Evolutionary conservation across 1,284 basidiomycete genomes (phyloP).

Genomic region (Baeospora myosura): DNA sequence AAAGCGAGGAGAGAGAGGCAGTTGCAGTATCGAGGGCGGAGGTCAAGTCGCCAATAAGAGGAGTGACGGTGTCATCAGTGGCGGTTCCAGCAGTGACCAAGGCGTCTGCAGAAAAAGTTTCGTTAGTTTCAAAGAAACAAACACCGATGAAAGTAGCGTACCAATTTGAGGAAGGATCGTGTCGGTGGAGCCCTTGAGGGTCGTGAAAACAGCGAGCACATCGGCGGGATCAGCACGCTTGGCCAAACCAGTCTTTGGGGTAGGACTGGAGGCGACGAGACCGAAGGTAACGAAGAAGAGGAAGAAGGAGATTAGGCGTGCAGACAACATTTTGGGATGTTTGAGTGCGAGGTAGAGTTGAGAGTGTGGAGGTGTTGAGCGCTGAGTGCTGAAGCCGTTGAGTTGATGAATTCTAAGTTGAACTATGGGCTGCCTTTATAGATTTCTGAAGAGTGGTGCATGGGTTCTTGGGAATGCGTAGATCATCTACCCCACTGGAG

Average conservation of each 20-base stretch:
- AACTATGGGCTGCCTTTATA: too few species aligned
- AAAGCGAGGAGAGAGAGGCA: constrained; percentile 16
- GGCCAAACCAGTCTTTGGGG: background rate
- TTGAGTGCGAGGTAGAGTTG: too few species aligned
- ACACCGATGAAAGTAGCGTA: constrained; percentile 1
- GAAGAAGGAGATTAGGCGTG: background rate
- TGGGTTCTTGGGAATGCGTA: too few species aligned
- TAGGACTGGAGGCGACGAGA: constrained; percentile 8
- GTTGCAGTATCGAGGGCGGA: constrained; percentile 19
- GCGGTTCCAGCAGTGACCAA: constrained; percentile 16
- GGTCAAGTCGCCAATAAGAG: constrained; percentile 21
- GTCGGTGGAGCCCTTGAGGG: constrained; percentile 9
- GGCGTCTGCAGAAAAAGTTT: constrained; percentile 16
- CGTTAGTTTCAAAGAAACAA: background rate
- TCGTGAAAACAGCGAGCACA: constrained; percentile 6
- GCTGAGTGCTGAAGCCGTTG: too few species aligned
- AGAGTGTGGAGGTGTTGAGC: too few species aligned
- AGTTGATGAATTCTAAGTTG: too few species aligned
- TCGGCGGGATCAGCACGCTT: constrained; percentile 11
- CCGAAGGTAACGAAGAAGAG: constrained; percentile 9
- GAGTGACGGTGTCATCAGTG: constrained; percentile 19
- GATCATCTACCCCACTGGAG: too few species aligned
- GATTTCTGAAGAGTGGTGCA: too few species aligned
- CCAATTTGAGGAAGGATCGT: constrained; percentile 11
- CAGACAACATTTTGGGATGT: background rate